phyloP scores from a whole-genome alignment of 2,329 filamentous ascomycete genomes.

The Rosellinia necatrix region DNA sequence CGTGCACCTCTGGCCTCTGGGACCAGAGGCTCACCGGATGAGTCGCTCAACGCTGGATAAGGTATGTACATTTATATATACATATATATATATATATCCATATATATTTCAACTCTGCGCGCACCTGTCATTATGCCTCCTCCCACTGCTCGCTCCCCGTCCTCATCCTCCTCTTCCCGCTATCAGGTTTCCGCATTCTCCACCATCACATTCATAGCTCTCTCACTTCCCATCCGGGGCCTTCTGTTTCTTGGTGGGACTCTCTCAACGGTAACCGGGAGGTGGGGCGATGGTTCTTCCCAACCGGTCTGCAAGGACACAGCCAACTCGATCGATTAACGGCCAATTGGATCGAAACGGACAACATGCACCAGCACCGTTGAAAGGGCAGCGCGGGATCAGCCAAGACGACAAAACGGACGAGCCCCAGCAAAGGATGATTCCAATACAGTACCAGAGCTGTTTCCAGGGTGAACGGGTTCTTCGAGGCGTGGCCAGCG shows the following conservation, averaged over 20 bases:
- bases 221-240: too few relatives aligned
- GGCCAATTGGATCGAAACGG: constrained; percentile 39
- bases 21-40: constrained; percentile 49
- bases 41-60: constrained; percentile 52
- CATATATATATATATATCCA: constrained; percentile 5
- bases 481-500: constrained; percentile 14
- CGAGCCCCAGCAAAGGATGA: constrained; percentile 22
- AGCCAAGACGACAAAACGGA: constrained; percentile 28
- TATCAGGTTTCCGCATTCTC: background rate
- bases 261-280: constrained; percentile 24
- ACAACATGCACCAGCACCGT: constrained; percentile 32
- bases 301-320: constrained; percentile 35
- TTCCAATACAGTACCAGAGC: constrained; percentile 17
- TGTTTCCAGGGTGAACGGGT: background rate
- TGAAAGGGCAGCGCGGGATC: constrained; percentile 31
- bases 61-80: constrained; percentile 48
- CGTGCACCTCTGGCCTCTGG: constrained; percentile 43
- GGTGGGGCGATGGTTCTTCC: constrained; percentile 29
- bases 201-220: constrained; percentile 9
- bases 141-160: background rate
- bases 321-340: constrained; percentile 34
- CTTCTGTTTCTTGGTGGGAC: constrained; percentile 17
- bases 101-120: background rate
- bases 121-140: background rate
- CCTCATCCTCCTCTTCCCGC: constrained; percentile 12